Percentiles rank a stretch among this genome's conserved stretches.
phyloP scores from a whole-genome alignment of 1,139 yeast genomes.

The Debaryomycetaceae sp. region DNA sequence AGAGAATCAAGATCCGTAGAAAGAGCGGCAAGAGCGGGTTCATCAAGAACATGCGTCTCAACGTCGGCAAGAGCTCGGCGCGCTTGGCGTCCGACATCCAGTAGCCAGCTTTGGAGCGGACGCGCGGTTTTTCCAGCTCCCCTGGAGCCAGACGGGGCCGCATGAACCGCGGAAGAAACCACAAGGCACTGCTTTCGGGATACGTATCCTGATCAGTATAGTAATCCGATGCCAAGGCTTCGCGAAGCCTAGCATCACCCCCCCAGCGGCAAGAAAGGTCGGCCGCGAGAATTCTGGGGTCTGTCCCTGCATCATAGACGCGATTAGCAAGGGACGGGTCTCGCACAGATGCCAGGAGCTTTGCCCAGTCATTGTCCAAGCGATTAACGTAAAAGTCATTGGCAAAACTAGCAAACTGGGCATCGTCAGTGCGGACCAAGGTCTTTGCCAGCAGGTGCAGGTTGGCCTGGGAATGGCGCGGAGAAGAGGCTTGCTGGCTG shows the following conservation, averaged over 20 bases:
- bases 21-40: slow-evolving; percentile 77
- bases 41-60: slow-evolving; percentile 49
- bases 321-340: slow-evolving; percentile 14
- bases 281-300: slow-evolving; percentile 2
- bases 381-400: slow-evolving; percentile 30
- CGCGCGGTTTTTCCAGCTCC: slow-evolving; percentile 17
- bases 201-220: slow-evolving; percentile 19
- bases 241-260: slow-evolving; percentile 53
- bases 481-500: slow-evolving; percentile 18
- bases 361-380: slow-evolving; percentile 29
- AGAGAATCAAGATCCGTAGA: slow-evolving; percentile 57
- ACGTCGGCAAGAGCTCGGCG: slow-evolving; percentile 42
- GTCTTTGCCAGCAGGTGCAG: slow-evolving; percentile 4
- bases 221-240: slow-evolving; percentile 37
- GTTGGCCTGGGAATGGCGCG: no score
- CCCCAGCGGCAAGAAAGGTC: slow-evolving; percentile 46
- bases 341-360: slow-evolving; percentile 23
- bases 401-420: slow-evolving; percentile 23
- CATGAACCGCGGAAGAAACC: slow-evolving; percentile 5
- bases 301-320: slow-evolving; percentile 6
- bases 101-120: slow-evolving; percentile 49
- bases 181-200: slow-evolving; percentile 9
- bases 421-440: slow-evolving; percentile 13
- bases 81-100: slow-evolving; percentile 60
- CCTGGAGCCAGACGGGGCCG: slow-evolving; percentile 4